Base-by-base conservation (phyloP, 2,329 filamentous ascomycete species). In the Venturia pyrina region DNA sequence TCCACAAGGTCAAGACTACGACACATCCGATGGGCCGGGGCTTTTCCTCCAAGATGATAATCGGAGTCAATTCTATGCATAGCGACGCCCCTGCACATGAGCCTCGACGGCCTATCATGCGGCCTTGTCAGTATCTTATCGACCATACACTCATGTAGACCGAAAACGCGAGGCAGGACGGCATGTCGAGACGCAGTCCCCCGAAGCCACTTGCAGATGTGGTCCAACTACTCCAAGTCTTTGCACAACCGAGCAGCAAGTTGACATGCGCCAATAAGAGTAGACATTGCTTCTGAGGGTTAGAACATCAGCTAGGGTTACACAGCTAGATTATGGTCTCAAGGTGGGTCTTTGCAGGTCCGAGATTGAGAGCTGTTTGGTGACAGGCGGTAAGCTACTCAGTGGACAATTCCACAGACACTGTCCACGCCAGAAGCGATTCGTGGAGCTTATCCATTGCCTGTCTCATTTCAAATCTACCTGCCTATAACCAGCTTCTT, bases 181-280 rank as follows among this genome's bases (percentile, higher is more conserved):
- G 53, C 53, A 59, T 59, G 7, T 37, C 53, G 53, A 59, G 28
- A 59, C 28, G 53, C 53, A 59, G 28, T 59, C 17, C 28, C 53
- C 53, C 53, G 28, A 57, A 59, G 15, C 15, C 28, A 59, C 15
- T 59, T n/a, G 53, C 28, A 37, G 28, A 59, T 34, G 19, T 59
- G 50, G 50, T 57, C 28, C 50, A 57, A 57, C 50, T 11, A 57
- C 17, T 32, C 50, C 50, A 57, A 57, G 50, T 15, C 50, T 57
- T 34, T 57, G 53, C 53, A 37, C 32, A 59, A 59, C 53, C 53
- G 28, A 59, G 53, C 53, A 59, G 53, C 53, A 59, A 37, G 15
- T 59, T 59, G 53, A 59, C 53, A 59, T 59, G 53, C 53, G 53
- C 53, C 53, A 59, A 37, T 3, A 59, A 59, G 53, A 59, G 32